Base-by-base conservation (phyloP, 1,284 basidiomycete species). In the Cutaneotrichosporon mucoides region DNA sequence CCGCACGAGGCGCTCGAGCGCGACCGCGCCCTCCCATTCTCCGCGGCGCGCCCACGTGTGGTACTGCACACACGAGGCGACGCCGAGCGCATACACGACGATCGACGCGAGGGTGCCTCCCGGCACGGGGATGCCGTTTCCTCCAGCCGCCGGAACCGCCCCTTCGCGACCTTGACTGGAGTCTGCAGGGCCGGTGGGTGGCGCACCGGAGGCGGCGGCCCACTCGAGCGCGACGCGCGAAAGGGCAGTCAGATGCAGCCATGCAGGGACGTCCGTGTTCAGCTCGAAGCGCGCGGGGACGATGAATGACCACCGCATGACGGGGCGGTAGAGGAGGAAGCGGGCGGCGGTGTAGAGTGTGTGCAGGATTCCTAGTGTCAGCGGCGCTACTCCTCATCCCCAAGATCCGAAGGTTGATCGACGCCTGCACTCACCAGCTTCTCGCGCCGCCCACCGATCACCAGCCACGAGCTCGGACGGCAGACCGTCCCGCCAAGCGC, bases 221-320 rank as follows among this genome's bases (percentile, higher is more conserved):
- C 65, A 68, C 40, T 71, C 69, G 46, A 71, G 53, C 1, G 65
- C 62, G 9, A 36, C 38, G 13, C 62, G 60, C 15, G 64, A 47
- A 1, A 64, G 50, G 5, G 62, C 46, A 42, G 63, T 53, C n/a
- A 69, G 48, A 13, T 64, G 52, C 16, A 59, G 38, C 69, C 69
- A 71, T 10, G 58, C 66, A 0, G 59, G 53, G 4, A 71, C 47
- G 48, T 69, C 58, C 13, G 65, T 40, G 16, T 63, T 57, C 15
- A 68, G 46, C 13, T 61, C 58, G 38, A 71, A 42, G 33, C 57
- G 57, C 2, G 49, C 15, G 5, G 69, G 69, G 43, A 59, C 61
- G 46, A 67, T 66, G 57, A 71, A 71, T 11, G 66, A 68, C 63
- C 62, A 69, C n/a, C 66, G 63, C 68, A 71, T 69, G 42, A 71